Evolutionary conservation across 2,329 filamentous ascomycete species (phyloP).

Genomic region (Sclerotinia minor): DNA sequence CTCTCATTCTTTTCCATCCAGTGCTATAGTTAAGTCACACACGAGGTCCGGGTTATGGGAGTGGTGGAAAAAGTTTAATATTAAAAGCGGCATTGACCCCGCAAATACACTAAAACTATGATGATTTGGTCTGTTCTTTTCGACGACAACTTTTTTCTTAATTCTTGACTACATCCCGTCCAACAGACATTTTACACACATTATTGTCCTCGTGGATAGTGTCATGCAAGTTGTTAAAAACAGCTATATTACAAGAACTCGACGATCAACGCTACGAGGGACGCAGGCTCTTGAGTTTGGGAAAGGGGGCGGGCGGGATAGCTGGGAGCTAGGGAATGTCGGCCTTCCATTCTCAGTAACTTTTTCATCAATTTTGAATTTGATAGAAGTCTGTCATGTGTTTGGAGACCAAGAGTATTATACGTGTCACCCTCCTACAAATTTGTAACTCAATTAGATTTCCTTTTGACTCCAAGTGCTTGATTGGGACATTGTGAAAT

Average conservation of each 20-base stretch:
- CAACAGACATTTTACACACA: not conserved
- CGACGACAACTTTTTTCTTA: not conserved
- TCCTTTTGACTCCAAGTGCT: too few species aligned
- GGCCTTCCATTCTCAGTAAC: not conserved
- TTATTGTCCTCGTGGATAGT: not conserved
- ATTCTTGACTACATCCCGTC: not conserved
- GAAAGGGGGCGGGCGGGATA: not conserved
- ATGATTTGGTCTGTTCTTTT: not conserved
- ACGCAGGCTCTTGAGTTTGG: not conserved
- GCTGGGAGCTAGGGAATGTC: not conserved
- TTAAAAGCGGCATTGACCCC: slow-evolving; percentile 27
- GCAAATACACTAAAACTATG: slow-evolving; percentile 13
- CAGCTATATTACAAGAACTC: not conserved
- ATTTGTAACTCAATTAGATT: not conserved
- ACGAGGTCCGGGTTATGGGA: not conserved
- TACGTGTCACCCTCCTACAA: not conserved
- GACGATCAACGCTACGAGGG: not conserved
- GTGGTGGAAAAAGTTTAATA: slow-evolving; percentile 11
- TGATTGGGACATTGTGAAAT: slow-evolving; percentile 10
- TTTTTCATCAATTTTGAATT: not conserved
- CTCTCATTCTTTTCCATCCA: not conserved
- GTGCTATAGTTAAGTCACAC: not conserved
- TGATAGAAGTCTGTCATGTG: slow-evolving; percentile 1
- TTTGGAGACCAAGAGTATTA: slow-evolving; percentile 3
- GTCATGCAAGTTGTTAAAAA: slow-evolving; percentile 1